These are phyloP conservation scores for Lasiosphaeria miniovina DNA, from an alignment of 495 filamentous ascomycete genomes.

Conservation along the genomic window DNA sequence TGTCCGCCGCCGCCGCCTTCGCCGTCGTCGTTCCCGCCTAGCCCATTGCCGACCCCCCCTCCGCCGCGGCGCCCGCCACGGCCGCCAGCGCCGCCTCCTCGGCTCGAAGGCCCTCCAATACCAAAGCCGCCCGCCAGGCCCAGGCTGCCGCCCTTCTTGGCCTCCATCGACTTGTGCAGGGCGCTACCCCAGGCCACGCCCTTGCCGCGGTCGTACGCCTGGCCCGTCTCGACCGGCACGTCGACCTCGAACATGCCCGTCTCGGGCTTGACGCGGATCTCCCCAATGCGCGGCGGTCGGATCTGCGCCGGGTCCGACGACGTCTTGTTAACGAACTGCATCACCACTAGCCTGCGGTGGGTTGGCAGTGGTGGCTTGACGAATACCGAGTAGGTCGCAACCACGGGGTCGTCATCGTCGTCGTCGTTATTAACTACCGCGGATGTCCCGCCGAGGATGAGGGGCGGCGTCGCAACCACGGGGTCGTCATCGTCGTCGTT, in stretches of 20 bases:
- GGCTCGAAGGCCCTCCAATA: constrained; percentile 29
- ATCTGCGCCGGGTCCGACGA: constrained; percentile 28
- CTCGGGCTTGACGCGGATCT: constrained; percentile 43
- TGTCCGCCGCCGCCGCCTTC: constrained; percentile 24
- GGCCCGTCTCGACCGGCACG: constrained; percentile 38
- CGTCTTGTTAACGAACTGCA: constrained; percentile 43
- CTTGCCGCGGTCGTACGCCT: constrained; percentile 47
- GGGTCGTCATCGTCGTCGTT: background rate
- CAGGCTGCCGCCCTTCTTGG: constrained; percentile 45
- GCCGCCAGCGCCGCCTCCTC: constrained; percentile 9
- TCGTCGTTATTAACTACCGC: constrained; percentile 3
- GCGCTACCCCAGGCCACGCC: constrained; percentile 44
- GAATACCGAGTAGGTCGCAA: constrained; percentile 48
- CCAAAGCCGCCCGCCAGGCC: constrained; percentile 48
- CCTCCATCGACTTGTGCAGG: constrained; percentile 39
- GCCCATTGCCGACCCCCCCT: constrained; percentile 7
- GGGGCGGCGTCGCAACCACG: background rate
- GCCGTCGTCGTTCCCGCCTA: constrained; percentile 11
- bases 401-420: constrained; percentile 44
- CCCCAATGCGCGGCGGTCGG: constrained; percentile 28
- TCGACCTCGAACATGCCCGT: constrained; percentile 50
- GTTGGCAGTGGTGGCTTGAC: constrained; percentile 42
- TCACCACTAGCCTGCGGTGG: constrained; percentile 42
- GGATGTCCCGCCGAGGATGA: background rate
- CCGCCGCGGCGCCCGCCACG: constrained; percentile 14